A percentile compares a stretch with the other conserved stretches of the same genome.
These are phyloP conservation scores for Litchi chinensis DNA, from an alignment of 345 rosid genomes.

Conservation along the genomic window DNA sequence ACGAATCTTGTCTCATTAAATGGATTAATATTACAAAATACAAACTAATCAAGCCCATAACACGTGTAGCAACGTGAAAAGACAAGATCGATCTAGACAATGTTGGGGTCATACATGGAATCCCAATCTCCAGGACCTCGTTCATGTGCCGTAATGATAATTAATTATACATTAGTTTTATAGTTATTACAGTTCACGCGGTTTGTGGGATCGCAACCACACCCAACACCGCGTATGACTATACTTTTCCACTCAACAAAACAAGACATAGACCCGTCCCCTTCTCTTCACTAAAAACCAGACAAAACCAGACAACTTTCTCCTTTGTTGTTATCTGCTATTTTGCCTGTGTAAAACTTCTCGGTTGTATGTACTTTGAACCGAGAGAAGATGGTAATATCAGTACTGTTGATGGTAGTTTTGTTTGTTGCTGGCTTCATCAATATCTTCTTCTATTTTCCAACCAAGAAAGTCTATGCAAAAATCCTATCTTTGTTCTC, in stretches of 20 bases:
- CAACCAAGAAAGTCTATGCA: slow-evolving; percentile 33
- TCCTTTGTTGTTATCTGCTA: neutral
- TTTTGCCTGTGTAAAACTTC: neutral
- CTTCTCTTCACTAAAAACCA: neutral
- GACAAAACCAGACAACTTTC: neutral
- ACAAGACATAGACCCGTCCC: neutral
- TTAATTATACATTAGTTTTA: neutral
- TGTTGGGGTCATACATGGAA: neutral
- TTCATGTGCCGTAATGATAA: neutral
- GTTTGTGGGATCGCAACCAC: slow-evolving; percentile 47
- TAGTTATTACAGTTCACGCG: slow-evolving; percentile 40
- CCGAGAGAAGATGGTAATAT: slow-evolving; percentile 21
- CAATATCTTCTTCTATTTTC: slow-evolving; percentile 33
- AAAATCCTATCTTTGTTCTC: slow-evolving; percentile 34
- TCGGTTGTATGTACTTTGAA: neutral
- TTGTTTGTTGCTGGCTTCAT: slow-evolving; percentile 44
- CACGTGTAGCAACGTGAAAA: neutral
- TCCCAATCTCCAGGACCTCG: neutral
- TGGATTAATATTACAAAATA: no score
- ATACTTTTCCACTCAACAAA: neutral
- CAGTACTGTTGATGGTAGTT: slow-evolving; percentile 29
- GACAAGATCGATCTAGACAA: neutral
- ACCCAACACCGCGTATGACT: slow-evolving; percentile 37
- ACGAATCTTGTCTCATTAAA: no score
- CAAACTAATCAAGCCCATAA: no score